Base-by-base conservation (phyloP, 2,329 filamentous ascomycete species). In the Epichloe uncinata region DNA sequence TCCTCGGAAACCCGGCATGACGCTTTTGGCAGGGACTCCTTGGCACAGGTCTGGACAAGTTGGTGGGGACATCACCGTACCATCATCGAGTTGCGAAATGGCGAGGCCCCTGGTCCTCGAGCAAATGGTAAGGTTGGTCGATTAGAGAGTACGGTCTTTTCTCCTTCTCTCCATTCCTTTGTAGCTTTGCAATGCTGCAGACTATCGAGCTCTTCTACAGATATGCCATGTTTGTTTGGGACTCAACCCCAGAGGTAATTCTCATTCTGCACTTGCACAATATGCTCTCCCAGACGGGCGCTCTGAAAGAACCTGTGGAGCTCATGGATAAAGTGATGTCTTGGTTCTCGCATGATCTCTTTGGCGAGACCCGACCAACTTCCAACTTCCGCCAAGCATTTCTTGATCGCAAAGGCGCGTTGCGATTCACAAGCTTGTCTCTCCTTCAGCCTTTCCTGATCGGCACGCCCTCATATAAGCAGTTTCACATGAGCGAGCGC, bases 101-200 rank as follows among this genome's bases (percentile, higher is more conserved):
- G 16, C 9, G 12, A 13, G 2, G 34, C 18, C 15, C 40, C 30
- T 18, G 5, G 7, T 8, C 18, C 12, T 16, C 3, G 15, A 18
- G 13, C 1, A 18, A 9, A 20, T 11, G 20, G 18, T 20, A 12
- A 3, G 9, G 6, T 12, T 5, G 35, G 48, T n/a, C 11, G 15
- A 12, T 7, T 45, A 2, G 64, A 70, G 5, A 63, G 0, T 73
- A 75, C 45, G 71, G 71, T 0, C 59, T 75, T 1, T 75, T 68
- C 66, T 66, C 71, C 16, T 73, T 71, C 49, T 75, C 69, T 3
- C 73, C 73, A 0, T 74, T 68, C 37, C 61, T 74, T 2, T 75
- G 72, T 37, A 73, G 71, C 15, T 64, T 65, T 11, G 69, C 70
- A 0, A 60, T 76, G 6, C 58, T 63, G 45, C 72, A 76, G 53